phyloP scores from a whole-genome alignment of 106 monocot genomes.

The Dioscorea zingiberensis region DNA sequence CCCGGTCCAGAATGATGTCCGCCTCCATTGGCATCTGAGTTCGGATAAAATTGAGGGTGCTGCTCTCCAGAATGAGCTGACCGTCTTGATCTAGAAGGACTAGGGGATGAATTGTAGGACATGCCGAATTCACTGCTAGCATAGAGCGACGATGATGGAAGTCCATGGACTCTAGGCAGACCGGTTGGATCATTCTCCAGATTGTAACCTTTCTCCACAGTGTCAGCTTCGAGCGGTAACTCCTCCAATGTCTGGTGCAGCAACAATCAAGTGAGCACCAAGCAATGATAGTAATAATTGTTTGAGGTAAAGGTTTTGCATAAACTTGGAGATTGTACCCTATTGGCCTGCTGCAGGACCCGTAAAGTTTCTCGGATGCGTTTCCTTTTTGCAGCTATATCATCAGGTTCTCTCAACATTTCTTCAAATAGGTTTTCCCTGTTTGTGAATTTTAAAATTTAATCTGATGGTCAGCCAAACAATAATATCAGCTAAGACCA shows the following conservation, averaged over 20 bases:
- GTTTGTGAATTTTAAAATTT: neutral
- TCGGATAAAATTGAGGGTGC: constrained; percentile 16
- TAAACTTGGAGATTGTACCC: constrained; percentile 20
- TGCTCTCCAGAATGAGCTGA: constrained; percentile 47
- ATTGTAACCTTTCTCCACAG: constrained; percentile 46
- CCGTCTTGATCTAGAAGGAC: constrained; percentile 35
- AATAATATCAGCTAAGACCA: neutral
- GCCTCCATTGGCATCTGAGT: constrained; percentile 25
- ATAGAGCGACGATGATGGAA: constrained; percentile 28
- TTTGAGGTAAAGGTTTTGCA: neutral
- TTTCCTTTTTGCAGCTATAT: constrained; percentile 58
- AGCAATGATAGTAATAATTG: too few species aligned
- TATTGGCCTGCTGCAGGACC: constrained; percentile 64
- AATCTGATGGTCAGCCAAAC: neutral
- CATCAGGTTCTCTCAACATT: constrained; percentile 81
- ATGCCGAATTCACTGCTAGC: constrained; percentile 8
- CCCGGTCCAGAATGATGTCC: constrained; percentile 10
- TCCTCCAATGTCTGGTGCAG: constrained; percentile 67
- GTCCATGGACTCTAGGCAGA: constrained; percentile 42
- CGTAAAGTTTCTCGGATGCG: constrained; percentile 54
- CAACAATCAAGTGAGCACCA: neutral
- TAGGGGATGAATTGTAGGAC: constrained; percentile 32
- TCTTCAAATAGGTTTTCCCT: constrained; percentile 82
- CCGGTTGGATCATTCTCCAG: constrained; percentile 46
- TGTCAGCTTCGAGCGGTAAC: constrained; percentile 70